Base-by-base conservation (phyloP, 306 rosid genomes). In the Gynostemma pentaphyllum region DNA sequence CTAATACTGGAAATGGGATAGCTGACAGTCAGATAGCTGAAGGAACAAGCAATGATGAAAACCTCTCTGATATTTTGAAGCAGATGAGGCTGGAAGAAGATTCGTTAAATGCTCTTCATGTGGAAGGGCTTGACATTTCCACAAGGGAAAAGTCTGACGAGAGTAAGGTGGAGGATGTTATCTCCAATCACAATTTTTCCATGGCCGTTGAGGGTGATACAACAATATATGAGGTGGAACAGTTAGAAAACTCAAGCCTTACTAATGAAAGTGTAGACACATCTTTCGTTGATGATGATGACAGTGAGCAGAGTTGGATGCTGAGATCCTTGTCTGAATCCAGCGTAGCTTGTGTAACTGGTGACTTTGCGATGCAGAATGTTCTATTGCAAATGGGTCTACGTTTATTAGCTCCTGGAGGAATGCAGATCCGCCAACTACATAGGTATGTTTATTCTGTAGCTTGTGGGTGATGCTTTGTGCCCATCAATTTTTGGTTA, bases 291-390 rank as follows among this genome's bases (percentile, higher is more conserved):
- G 85, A 82, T 76, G 98, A 86, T 70, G 81, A 69, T 75, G 68
- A 45, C 34, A 85, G 88, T 54, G 98, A 85, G 78, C 94, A 88
- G 73, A 88, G 95, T 77, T 94, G 97, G 99, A 81, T 74, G 82
- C 70, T 88, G 66, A 75, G 89, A 70, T 86, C 97, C 45, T 75
- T 94, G 85, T 88, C 95, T 13, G 99, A 94, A 73, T 84, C 95
- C 12, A 88, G 78, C 65, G 90, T 94, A 36, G 99, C 99, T 41
- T 94, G 95, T 70, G 55, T 86, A 72, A 94, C 99, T 4, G 79
- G 88, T 54, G 99, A 94, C 75, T 94, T 81, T 70, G 94, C 99
- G 16, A 94, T 88, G 97, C 99, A 94, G 76, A 94, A 94, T 75
- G 97, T 86, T 67, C 83, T 94, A 72, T 84, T 94, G 63, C 99